Base-by-base conservation (phyloP, 225 moss, liverwort and hornwort species). In the Polytrichum formosum region DNA sequence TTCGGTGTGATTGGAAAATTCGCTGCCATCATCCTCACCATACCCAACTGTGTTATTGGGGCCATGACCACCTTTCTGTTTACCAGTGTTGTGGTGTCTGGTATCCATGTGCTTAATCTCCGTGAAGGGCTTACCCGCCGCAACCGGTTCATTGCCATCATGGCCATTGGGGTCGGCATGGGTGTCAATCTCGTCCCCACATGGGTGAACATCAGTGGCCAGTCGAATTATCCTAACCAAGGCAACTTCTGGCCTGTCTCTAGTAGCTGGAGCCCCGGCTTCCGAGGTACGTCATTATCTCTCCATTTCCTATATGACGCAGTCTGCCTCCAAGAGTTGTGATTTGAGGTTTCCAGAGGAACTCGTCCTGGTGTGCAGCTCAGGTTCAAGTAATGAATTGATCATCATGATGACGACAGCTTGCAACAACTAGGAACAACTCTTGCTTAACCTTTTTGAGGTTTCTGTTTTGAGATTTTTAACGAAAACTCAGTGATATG, bases 21-120 rank as follows among this genome's bases (percentile, higher is more conserved):
- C 53, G 86, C 90, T 0, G 97, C 91, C 8, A 87, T 94, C 20
- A 91, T 98, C 58, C 72, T 98, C 1, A 82, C 86, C 28, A 98
- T 98, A 7, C 97, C 97, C 5, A 84, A 85, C n/a, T 94, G 94
- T 55, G 84, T 98, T 20, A 54, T 98, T 27, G 97, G 97, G 17
- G 97, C 90, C 3, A 92, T 97, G 97, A 97, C 92, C 9, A 97
- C 97, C 4, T 94, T 97, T 53, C 67, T 97, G 10, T 97, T 97
- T 26, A 80, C 94, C 0, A 88, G 94, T 1, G 92, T 97, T 9
- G 86, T 91, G 53, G 87, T 92, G n/a, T 91, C 92, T 2, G 97
- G 97, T 5, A 78, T 97, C 23, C 91, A 92, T 28, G 91, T 97
- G 17, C 75, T 94, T 5, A 88, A 81, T 58, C 76, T 91, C 22